phyloP scores from a whole-genome alignment of 1,284 basidiomycete species.

The Earliella scabrosa region DNA sequence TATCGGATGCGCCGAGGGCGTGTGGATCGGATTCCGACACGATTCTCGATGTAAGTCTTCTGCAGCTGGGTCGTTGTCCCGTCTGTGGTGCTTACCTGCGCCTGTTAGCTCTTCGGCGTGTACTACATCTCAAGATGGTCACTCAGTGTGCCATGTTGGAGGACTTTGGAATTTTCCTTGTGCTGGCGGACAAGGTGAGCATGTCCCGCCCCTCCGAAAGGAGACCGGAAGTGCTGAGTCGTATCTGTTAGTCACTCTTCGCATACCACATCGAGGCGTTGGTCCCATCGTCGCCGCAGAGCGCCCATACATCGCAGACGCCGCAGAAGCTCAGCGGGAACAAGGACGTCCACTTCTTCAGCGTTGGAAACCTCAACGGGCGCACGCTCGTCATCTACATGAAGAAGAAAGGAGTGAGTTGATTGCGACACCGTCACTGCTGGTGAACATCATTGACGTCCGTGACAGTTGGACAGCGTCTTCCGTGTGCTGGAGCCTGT shows the following conservation, averaged over 20 bases:
- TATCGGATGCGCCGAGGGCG: constrained; percentile 93
- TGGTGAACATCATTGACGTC: background rate
- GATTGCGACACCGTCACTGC: constrained; percentile 24
- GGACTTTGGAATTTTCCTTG: constrained; percentile 94
- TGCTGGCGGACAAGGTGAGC: constrained; percentile 87
- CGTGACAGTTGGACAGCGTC: constrained; percentile 77
- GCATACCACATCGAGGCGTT: constrained; percentile 96
- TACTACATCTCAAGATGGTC: constrained; percentile 88
- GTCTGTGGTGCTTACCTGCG: background rate
- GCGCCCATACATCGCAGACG: constrained; percentile 64
- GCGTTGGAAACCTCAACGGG: constrained; percentile 83
- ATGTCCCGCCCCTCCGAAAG: too few species aligned
- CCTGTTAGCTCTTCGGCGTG: constrained; percentile 77
- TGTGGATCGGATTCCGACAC: constrained; percentile 95
- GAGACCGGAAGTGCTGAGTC: too few species aligned
- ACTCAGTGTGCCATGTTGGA: constrained; percentile 95
- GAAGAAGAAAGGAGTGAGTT: constrained; percentile 89
- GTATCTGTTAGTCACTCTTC: constrained; percentile 59
- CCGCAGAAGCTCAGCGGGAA: constrained; percentile 90
- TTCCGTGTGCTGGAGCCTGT: constrained; percentile 96
- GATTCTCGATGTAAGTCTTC: constrained; percentile 74
- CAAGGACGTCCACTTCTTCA: constrained; percentile 94
- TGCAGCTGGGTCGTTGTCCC: background rate
- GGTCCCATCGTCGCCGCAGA: constrained; percentile 83
- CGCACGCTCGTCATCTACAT: constrained; percentile 93